phyloP scores from a whole-genome alignment of 2,329 filamentous ascomycete genomes.

The Elsinoe perseae region DNA sequence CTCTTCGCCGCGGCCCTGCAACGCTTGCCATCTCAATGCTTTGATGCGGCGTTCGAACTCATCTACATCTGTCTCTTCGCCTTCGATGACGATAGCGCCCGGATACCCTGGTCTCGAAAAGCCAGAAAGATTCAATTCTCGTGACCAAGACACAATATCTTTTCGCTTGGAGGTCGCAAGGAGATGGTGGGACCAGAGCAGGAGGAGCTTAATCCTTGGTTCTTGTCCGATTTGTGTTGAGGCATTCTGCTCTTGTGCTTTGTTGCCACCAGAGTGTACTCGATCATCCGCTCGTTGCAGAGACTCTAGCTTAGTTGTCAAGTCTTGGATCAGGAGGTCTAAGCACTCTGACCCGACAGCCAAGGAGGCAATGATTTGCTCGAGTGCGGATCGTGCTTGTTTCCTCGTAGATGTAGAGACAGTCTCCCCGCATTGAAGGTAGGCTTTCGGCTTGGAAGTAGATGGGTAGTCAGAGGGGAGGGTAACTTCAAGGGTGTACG shows the following conservation, averaged over 20 bases:
- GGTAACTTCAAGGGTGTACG: constrained; percentile 18
- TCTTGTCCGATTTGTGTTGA: neutral
- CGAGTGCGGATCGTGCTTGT: constrained; percentile 15
- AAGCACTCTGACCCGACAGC: constrained; percentile 16
- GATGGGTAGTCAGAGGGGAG: constrained; percentile 17
- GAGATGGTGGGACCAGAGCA: constrained; percentile 20
- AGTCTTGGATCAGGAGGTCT: constrained; percentile 16
- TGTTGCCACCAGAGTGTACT: too few relatives aligned
- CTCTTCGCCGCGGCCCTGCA: constrained; percentile 19
- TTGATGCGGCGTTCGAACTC: constrained; percentile 19
- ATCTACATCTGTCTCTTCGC: constrained; percentile 15
- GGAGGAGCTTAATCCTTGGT: constrained; percentile 15
- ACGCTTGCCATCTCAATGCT: constrained; percentile 19
- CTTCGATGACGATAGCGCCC: constrained; percentile 18
- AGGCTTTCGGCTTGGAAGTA: constrained; percentile 15
- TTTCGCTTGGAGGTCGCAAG: constrained; percentile 19
- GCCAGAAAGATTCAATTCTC: constrained; percentile 16
- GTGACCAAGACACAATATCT: constrained; percentile 18
- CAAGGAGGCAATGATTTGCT: constrained; percentile 6
- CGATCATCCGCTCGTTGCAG: neutral
- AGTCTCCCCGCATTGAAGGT: constrained; percentile 16
- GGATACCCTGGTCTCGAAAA: constrained; percentile 19
- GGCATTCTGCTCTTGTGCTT: neutral
- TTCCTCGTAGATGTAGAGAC: constrained; percentile 17
- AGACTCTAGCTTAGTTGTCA: neutral